Base-by-base conservation (phyloP, 1,284 basidiomycete species). In the Cutaneotrichosporon sp. region DNA sequence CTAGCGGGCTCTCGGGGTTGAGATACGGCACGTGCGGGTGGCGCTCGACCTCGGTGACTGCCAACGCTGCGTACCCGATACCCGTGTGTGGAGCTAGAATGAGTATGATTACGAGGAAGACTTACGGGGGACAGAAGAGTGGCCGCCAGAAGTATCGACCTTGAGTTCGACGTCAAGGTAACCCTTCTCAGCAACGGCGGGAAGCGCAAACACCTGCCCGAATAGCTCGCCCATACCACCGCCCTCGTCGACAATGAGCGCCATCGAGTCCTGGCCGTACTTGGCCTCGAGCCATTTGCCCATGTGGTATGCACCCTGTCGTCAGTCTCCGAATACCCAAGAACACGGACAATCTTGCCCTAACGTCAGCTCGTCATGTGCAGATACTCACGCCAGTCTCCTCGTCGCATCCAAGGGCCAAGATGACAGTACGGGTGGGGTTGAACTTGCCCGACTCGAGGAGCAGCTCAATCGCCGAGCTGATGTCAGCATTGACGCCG, bases 341-440 rank as follows among this genome's bases (percentile, higher is more conserved):
- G 18, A 8, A 1, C 2, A 22, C 59, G 4, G 14, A 61, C 59
- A 4, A 61, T 38, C 51, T 61, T 61, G 47, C 70, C 68, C 56
- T 64, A 53, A 10, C 3, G 56, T 58, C 51, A 63, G 52, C 31
- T 22, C 53, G 67, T 14, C 7, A 22, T 38, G 18, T n/a, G 36
- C 26, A 18, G 6, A 7, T 26, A 49, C 57, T 77, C 58, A 87
- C 87, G 31, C 83, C 82, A 3, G 81, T 74, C 77, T 90, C 89
- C 70, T 90, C 89, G 70, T 90, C 89, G 63, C 86, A 86, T n/a
- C 89, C 89, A 58, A 86, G 87, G 1, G 86, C 84, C 30, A 89
- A 80, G 26, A 90, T 81, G 49, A 90, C 78, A 0, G 82, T 82
- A 5, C 87, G 83, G 16, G 80, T 77, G 0, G 86, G 87, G 42